A percentile compares a stretch with the other conserved stretches of the same genome.
Conservation (phyloP, 805 yeast genomes). For the Kuraishia hungarica region DNA sequence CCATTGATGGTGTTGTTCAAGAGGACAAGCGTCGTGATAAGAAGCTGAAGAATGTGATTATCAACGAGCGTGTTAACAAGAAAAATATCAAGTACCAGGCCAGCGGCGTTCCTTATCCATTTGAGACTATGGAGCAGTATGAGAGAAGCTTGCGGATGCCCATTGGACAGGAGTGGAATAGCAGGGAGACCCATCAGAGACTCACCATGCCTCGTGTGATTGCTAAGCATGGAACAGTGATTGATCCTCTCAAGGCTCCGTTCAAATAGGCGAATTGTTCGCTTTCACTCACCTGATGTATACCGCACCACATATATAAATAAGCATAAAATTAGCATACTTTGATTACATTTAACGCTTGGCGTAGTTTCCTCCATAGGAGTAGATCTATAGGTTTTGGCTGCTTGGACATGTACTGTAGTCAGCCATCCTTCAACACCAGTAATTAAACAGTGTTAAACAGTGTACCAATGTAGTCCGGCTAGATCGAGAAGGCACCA, state of each 20-base stretch:
- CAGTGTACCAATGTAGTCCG: no score
- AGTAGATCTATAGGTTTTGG: no score
- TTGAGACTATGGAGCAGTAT: constrained; percentile 87
- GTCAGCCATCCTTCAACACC: no score
- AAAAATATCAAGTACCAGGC: constrained; percentile 82
- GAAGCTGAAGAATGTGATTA: constrained; percentile 70
- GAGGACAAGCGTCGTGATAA: constrained; percentile 73
- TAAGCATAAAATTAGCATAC: no score
- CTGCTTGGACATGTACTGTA: no score
- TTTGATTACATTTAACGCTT: no score
- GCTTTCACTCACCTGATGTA: no score
- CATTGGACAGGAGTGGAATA: constrained; percentile 95
- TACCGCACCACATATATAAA: not conserved
- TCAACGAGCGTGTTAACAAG: constrained; percentile 81
- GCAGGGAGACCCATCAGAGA: constrained; percentile 78
- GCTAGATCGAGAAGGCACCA: no score
- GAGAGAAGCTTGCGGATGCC: constrained; percentile 93
- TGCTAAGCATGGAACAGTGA: constrained; percentile 80
- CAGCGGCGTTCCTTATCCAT: constrained; percentile 90
- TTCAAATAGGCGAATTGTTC: constrained; percentile 36
- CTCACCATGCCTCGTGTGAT: constrained; percentile 83
- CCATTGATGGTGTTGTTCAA: constrained; percentile 67
- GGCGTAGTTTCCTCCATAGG: no score
- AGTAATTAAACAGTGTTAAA: no score
- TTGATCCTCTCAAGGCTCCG: constrained; percentile 89